Base-by-base conservation (phyloP, 441 rosid genomes). In the Corymbia calophylla region DNA sequence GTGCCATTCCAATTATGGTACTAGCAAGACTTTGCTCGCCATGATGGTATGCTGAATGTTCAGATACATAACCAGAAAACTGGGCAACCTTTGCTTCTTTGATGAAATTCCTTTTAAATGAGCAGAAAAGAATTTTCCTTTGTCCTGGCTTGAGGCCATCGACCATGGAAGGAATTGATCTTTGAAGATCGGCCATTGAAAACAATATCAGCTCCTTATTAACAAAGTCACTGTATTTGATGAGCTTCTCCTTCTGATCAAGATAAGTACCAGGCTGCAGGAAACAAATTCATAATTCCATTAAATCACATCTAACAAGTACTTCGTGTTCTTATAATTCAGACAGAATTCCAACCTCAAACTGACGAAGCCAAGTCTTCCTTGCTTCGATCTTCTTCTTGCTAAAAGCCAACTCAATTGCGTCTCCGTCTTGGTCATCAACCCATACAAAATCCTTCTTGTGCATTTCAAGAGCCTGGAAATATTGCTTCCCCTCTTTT, bases 331-430 rank as follows among this genome's bases (percentile, higher is more conserved):
- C 51, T 13, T 53, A 29, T 15, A 39, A 53, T 54, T 91, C 68
- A 84, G 25, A n/a, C 73, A 48, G 32, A 35, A 21, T 48, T 29
- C 82, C 62, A 86, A 98, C 99, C 99, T 94, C 95, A 88, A 92
- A 95, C 87, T 95, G 95, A 35, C 94, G 92, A 86, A 98, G 97
- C 99, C 99, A 98, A 88, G 91, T 95, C 92, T 98, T 98, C 89
- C 99, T 96, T 53, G 98, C 99, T 84, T 98, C 99, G 5, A 97
- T 95, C 94, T 97, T 98, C 95, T 96, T 98, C 94, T 96, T 98
- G 91, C 99, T 98, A 90, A 98, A 98, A 9, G 99, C 99, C 84
- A 98, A 98, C 92, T 98, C 99, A 86, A 98, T 98, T n/a, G 98
- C 95, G 12, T 97, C 96, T 53, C 98, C 99, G 87, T 98, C 99